Conservation (phyloP, 2,329 filamentous ascomycete genomes). For the Botrytis deweyae region DNA sequence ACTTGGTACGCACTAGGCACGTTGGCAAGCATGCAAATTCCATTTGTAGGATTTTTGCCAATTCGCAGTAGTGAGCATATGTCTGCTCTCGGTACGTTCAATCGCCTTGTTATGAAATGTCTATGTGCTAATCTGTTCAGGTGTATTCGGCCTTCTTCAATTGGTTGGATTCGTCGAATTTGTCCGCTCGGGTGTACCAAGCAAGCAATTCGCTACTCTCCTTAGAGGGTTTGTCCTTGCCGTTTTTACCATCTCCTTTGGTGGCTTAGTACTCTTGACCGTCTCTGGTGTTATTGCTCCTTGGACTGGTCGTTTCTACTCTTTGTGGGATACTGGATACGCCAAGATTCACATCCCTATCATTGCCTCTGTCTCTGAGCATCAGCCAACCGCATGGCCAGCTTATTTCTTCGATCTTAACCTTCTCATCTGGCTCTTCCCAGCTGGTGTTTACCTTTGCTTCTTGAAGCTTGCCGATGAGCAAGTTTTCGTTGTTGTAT, state of each 20-base stretch:
- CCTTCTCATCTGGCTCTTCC: slow-evolving; percentile 98
- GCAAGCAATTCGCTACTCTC: slow-evolving; percentile 91
- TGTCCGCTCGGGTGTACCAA: slow-evolving; percentile 81
- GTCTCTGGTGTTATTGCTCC: slow-evolving; percentile 90
- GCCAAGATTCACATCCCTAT: slow-evolving; percentile 99
- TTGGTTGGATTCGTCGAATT: slow-evolving; percentile 91
- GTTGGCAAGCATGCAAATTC: slow-evolving; percentile 97
- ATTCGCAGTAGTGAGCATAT: slow-evolving; percentile 98
- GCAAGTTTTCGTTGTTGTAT: slow-evolving; percentile 97
- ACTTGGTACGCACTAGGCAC: slow-evolving; percentile 98
- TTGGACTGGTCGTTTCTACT: slow-evolving; percentile 98
- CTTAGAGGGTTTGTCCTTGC: slow-evolving; percentile 72
- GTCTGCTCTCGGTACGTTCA: slow-evolving; percentile 77
- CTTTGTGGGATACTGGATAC: slow-evolving; percentile 97
- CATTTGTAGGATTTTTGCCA: slow-evolving; percentile 95
- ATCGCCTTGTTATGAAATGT: slow-evolving; percentile 17
- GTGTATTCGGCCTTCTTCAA: slow-evolving; percentile 94
- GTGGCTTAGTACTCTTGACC: slow-evolving; percentile 80
- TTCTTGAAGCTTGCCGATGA: slow-evolving; percentile 93
- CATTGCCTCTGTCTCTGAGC: slow-evolving; percentile 98
- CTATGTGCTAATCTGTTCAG: slow-evolving; percentile 45
- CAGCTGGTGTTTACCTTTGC: slow-evolving; percentile 96
- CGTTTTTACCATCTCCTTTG: slow-evolving; percentile 71
- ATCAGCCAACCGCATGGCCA: slow-evolving; percentile 98
- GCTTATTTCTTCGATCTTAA: slow-evolving; percentile 99